phyloP scores from a whole-genome alignment of 768 basidiomycete genomes.

The Trichaptum fuscoviolaceum region DNA sequence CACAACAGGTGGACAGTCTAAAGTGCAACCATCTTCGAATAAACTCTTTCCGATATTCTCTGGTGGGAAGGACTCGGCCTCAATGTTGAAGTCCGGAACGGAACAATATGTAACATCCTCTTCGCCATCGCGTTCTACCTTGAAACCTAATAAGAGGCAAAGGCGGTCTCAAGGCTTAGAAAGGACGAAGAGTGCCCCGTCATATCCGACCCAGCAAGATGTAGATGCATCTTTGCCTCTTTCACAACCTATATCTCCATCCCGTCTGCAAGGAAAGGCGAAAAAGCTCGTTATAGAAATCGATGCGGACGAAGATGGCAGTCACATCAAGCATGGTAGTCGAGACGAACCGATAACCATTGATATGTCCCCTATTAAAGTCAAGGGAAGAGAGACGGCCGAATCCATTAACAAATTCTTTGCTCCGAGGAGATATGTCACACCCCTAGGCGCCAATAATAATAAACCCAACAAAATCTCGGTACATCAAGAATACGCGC shows the following conservation, averaged over 20 bases:
- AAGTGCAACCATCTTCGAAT: not conserved
- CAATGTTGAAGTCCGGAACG: not conserved
- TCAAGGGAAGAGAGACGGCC: slow-evolving; percentile 13
- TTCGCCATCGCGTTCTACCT: not conserved
- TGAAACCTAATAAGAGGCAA: not conserved
- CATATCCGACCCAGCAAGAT: not conserved
- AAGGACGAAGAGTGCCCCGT: not conserved
- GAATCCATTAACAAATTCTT: slow-evolving; percentile 44
- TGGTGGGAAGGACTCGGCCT: not conserved
- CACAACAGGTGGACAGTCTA: not conserved
- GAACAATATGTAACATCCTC: not conserved
- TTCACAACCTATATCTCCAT: not conserved
- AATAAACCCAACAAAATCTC: slow-evolving; percentile 9
- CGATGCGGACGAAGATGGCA: not conserved
- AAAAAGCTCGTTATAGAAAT: not conserved
- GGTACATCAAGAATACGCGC: slow-evolving; percentile 20
- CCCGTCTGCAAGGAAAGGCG: not conserved
- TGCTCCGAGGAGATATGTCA: slow-evolving; percentile 23
- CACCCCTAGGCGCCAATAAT: slow-evolving; percentile 12
- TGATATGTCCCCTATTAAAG: slow-evolving; percentile 35
- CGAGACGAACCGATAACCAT: slow-evolving; percentile 40
- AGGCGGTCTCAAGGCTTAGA: not conserved
- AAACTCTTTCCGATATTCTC: not conserved
- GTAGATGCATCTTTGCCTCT: not conserved
- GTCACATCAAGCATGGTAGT: slow-evolving; percentile 14